phyloP scores from a whole-genome alignment of 768 basidiomycete species.

The Megacollybia marginata region DNA sequence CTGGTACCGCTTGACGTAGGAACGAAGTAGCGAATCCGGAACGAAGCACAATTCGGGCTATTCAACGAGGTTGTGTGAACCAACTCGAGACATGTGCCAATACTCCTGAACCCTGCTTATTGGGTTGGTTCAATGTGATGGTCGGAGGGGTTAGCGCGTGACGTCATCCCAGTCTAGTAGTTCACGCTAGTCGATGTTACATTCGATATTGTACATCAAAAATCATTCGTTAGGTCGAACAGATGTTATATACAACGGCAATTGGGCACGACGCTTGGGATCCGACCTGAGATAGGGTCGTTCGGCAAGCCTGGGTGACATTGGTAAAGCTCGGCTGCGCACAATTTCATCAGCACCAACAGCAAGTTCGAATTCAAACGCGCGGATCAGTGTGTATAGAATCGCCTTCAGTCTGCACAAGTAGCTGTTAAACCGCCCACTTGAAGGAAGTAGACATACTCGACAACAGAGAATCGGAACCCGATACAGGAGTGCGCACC shows the following conservation, averaged over 20 bases:
- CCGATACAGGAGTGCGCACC: conserved; percentile 64
- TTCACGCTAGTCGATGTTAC: too few relatives aligned
- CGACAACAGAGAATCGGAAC: conserved; percentile 54
- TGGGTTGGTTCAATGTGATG: too few relatives aligned
- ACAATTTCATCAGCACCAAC: conserved; percentile 36
- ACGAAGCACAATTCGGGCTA: too few relatives aligned
- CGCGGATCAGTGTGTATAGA: conserved; percentile 41
- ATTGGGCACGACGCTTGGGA: conserved; percentile 12
- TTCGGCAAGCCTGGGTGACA: conserved; percentile 10
- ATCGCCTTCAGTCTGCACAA: conserved; percentile 29
- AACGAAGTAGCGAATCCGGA: too few relatives aligned
- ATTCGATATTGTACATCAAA: too few relatives aligned
- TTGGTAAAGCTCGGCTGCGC: conserved; percentile 17
- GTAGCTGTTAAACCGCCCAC: background rate
- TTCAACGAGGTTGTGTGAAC: too few relatives aligned
- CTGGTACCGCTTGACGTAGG: too few relatives aligned
- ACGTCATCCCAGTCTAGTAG: too few relatives aligned
- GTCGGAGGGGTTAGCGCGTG: too few relatives aligned
- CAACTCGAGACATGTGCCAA: too few relatives aligned
- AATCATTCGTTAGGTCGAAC: too few relatives aligned
- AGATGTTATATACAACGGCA: conserved; percentile 15
- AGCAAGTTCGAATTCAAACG: conserved; percentile 46
- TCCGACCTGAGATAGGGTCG: conserved; percentile 18
- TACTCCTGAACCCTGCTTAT: too few relatives aligned
- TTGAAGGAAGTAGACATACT: conserved; percentile 28